Evolutionary conservation across 139 green algal genomes (phyloP).

Genomic region (Edaphochlamys debaryana): DNA sequence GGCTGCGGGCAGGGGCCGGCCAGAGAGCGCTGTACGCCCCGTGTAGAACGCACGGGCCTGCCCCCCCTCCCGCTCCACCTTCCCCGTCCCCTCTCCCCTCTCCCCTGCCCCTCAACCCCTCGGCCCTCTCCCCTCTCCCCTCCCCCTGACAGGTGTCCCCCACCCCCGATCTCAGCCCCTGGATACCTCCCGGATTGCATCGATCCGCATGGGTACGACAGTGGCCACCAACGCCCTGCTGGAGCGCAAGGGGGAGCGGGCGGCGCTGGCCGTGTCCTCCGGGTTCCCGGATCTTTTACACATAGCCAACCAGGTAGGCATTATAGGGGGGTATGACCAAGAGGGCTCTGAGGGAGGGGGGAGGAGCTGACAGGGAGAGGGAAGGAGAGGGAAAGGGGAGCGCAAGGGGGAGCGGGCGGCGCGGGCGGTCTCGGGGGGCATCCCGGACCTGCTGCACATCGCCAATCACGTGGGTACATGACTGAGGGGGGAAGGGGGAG

Average conservation of each 20-base stretch:
- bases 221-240: slow-evolving; percentile 97
- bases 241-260: slow-evolving; percentile 87
- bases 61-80: too few relatives aligned
- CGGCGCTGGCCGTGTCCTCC: slow-evolving; percentile 80
- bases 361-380: neutral
- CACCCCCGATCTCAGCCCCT: slow-evolving; percentile 68
- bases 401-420: slow-evolving; percentile 77
- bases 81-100: neutral
- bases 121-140: neutral
- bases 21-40: too few relatives aligned
- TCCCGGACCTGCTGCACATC: slow-evolving; percentile 93
- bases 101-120: neutral
- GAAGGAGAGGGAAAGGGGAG: slow-evolving; percentile 65
- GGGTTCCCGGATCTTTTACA: slow-evolving; percentile 95
- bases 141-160: slow-evolving; percentile 17
- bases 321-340: neutral
- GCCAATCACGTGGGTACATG: slow-evolving; percentile 79
- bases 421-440: slow-evolving; percentile 84
- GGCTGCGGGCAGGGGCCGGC: too few relatives aligned
- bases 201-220: slow-evolving; percentile 94
- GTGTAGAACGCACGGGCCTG: neutral
- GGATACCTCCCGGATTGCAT: slow-evolving; percentile 84
- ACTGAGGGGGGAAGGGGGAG: too few relatives aligned
- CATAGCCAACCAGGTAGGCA: slow-evolving; percentile 93
- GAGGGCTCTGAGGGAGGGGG: neutral